Conservation (phyloP, 352 stramenopile genomes). For the Phytophthora citricola region DNA sequence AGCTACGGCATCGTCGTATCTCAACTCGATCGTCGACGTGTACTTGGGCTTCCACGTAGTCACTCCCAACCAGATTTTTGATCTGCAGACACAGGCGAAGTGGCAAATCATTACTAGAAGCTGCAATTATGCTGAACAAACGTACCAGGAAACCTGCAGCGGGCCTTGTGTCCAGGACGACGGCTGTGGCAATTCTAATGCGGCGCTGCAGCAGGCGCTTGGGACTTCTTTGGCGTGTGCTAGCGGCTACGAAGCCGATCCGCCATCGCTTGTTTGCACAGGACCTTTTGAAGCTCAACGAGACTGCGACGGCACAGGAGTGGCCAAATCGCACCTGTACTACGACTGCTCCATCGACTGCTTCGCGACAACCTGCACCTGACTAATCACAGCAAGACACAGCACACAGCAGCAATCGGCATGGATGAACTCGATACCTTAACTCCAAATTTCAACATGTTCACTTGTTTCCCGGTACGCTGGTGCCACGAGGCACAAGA, state of each 20-base stretch:
- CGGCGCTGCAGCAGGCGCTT: constrained; percentile 43
- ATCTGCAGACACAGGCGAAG: constrained; percentile 50
- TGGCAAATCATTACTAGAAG: constrained; percentile 73
- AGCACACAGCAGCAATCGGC: constrained; percentile 5
- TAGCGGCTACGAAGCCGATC: constrained; percentile 54
- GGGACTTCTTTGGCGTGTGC: constrained; percentile 36
- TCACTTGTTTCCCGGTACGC: constrained; percentile 47
- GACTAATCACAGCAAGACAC: constrained; percentile 17
- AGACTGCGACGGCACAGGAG: constrained; percentile 56
- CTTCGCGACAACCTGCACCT: constrained; percentile 57
- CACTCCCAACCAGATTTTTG: constrained; percentile 71
- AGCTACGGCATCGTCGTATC: constrained; percentile 51
- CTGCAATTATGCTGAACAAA: constrained; percentile 57
- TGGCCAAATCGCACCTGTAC: constrained; percentile 47
- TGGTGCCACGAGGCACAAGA: constrained; percentile 31
- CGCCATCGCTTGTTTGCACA: constrained; percentile 49
- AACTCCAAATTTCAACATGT: constrained; percentile 50
- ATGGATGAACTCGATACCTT: constrained; percentile 16
- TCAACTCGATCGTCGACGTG: constrained; percentile 71
- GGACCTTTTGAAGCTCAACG: constrained; percentile 56
- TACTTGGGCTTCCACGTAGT: constrained; percentile 79
- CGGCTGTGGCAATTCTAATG: constrained; percentile 67
- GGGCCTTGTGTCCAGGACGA: constrained; percentile 42
- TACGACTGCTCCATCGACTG: constrained; percentile 72
- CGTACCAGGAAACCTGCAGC: constrained; percentile 55